Base-by-base conservation (phyloP, 2,329 filamentous ascomycete species). In the Chrysoporthe austroafricana region DNA sequence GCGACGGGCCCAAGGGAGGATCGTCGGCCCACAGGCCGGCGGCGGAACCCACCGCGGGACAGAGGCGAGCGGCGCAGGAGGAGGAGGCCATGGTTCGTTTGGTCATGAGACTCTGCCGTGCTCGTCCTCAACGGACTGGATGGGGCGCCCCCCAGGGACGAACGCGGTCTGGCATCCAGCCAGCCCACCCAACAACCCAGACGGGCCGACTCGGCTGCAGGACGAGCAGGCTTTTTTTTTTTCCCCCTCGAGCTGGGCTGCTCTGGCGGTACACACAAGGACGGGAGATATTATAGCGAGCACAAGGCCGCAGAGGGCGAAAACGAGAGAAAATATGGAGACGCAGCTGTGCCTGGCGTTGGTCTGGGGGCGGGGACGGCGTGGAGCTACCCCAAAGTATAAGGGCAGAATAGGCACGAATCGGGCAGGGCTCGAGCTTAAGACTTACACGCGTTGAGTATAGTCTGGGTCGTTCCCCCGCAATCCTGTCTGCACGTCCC, bases 141-240 rank as follows among this genome's bases (percentile, higher is more conserved):
- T 26, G 26, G 26, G 26, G 26, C 26, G 26, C 26, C 26, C 26
- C 26, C 14, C 46, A 16, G 46, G 46, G 46, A 50, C 46, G 14
- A 14, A 21, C 46, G 7, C 46, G 46, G 46, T 39, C 36, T 39
- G 9, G 9, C 36, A 9, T 39, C 26, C 26, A 26, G 21, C 14
- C 50, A 54, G 4, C 50, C 44, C 14, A 21, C 21, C 48, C 48
- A 52, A 32, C 50, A 54, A 54, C 21, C 21, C 14, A 13, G 9
- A 39, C 54, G 60, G 44, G 43, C 60, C 60, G 60, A 62, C 36
- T 62, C 21, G 32, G 39, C 43, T 62, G 60, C 60, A 62, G 26
- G 42, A 36, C n/a, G 42, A 39, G 32, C 32, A 16, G 32, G 32
- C 34, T 57, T 34, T 36, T 44, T 34, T 48, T 26, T n/a, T 39